Percentiles rank a stretch among this genome's conserved stretches.
phyloP scores from a whole-genome alignment of 1,139 yeast species.

The Diutina catenulata region DNA sequence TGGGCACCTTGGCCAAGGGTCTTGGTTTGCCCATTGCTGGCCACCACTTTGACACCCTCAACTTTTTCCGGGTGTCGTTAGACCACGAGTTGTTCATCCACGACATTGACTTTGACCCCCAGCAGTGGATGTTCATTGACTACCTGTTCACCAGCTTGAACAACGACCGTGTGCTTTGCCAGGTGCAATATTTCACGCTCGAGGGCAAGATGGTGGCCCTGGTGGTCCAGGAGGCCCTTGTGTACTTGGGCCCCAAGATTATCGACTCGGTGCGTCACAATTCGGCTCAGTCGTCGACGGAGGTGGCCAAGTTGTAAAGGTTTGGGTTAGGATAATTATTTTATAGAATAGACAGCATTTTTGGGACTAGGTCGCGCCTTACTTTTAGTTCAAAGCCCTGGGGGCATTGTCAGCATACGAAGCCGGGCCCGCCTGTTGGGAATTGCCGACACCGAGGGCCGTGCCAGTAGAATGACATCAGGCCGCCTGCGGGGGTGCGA shows the following conservation, averaged over 20 bases:
- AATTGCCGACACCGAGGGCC: no score
- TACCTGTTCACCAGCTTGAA: conserved; percentile 24
- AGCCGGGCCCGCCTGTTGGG: no score
- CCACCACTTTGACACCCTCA: conserved; percentile 9
- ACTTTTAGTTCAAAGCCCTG: no score
- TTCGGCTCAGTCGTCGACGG: no score
- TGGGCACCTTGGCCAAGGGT: conserved; percentile 15
- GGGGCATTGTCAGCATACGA: no score
- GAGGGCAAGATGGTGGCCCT: conserved; percentile 26
- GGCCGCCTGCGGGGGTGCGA: no score
- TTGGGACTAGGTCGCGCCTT: no score
- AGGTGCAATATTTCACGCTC: conserved; percentile 23
- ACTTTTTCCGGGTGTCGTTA: conserved; percentile 27
- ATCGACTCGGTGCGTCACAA: background rate
- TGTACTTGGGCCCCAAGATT: conserved; percentile 15
- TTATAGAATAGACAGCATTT: no score
- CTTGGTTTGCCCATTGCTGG: conserved; percentile 7
- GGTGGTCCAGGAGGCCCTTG: conserved; percentile 33
- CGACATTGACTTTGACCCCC: conserved; percentile 31
- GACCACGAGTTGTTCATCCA: conserved; percentile 33
- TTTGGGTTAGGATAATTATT: no score
- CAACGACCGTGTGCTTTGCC: conserved; percentile 28
- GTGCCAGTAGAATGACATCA: no score
- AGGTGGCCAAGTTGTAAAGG: no score
- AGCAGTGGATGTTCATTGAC: conserved; percentile 25